A percentile compares a stretch with the other conserved stretches of the same genome.
phyloP scores from a whole-genome alignment of 345 rosid genomes.

The Pseudoturritis turrita region DNA sequence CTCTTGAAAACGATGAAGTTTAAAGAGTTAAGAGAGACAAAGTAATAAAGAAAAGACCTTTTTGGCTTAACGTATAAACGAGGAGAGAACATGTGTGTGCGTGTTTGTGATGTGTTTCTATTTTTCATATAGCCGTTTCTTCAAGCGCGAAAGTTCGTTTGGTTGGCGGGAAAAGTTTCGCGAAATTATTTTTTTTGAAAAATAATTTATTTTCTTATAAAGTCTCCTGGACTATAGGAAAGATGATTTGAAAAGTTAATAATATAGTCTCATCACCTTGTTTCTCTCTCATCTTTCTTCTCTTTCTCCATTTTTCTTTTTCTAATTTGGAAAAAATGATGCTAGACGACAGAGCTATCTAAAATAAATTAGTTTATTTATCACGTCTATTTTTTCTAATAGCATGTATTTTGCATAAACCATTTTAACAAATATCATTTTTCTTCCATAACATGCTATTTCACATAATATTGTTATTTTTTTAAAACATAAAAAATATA shows the following conservation, averaged over 20 bases:
- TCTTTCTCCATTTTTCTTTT: background rate
- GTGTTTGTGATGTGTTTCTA: background rate
- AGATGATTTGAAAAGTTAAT: background rate
- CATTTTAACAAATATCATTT: too few species aligned
- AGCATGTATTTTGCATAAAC: too few species aligned
- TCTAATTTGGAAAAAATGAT: too few species aligned
- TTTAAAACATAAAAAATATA: too few species aligned
- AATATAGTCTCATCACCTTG: background rate
- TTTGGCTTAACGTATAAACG: background rate
- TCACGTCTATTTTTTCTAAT: too few species aligned
- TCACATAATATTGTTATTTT: too few species aligned
- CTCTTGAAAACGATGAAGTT: slow-evolving; percentile 24
- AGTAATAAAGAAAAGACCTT: slow-evolving; percentile 3
- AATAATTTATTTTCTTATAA: background rate
- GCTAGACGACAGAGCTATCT: too few species aligned
- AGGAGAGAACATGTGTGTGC: background rate
- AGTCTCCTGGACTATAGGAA: background rate
- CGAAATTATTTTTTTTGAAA: background rate
- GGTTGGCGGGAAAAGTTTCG: slow-evolving; percentile 24
- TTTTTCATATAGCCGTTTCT: background rate
- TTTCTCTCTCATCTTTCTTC: background rate
- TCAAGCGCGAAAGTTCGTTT: background rate
- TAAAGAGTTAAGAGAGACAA: background rate
- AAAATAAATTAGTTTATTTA: too few species aligned
- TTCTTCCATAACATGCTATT: too few species aligned